These are phyloP conservation scores for Saksenaea oblongispora DNA, from an alignment of 371 early-diverging fungal genomes.

Conservation along the genomic window DNA sequence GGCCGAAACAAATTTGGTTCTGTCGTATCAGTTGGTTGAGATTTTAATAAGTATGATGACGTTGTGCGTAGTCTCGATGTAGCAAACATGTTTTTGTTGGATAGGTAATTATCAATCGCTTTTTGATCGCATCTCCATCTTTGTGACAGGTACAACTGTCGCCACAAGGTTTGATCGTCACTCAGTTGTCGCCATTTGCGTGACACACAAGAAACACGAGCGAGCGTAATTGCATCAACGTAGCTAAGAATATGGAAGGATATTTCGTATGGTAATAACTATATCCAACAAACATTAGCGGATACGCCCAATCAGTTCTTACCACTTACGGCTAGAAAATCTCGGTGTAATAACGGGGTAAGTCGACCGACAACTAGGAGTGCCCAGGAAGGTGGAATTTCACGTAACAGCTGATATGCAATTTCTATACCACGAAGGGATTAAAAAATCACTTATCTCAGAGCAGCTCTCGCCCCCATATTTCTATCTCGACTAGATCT, in stretches of 20 bases:
- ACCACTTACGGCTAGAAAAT: constrained; percentile 53
- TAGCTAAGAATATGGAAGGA: constrained; percentile 63
- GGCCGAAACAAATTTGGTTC: constrained; percentile 3
- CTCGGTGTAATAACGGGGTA: constrained; percentile 63
- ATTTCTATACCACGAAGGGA: constrained; percentile 50
- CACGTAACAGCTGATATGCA: constrained; percentile 65
- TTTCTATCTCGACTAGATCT: not conserved
- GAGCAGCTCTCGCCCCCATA: not conserved
- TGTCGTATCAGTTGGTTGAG: not conserved
- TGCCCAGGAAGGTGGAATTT: constrained; percentile 60
- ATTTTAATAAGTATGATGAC: not conserved
- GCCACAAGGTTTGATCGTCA: constrained; percentile 72
- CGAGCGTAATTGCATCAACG: constrained; percentile 52
- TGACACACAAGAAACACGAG: constrained; percentile 52
- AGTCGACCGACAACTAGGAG: constrained; percentile 57
- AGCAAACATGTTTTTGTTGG: constrained; percentile 2
- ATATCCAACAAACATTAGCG: constrained; percentile 4
- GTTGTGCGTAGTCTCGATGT: not conserved
- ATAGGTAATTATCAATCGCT: constrained; percentile 49
- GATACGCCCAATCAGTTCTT: not conserved
- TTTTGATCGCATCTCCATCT: constrained; percentile 57
- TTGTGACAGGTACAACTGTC: constrained; percentile 44
- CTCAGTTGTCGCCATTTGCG: constrained; percentile 62
- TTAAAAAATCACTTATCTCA: not conserved
- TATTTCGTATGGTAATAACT: constrained; percentile 64